Evolutionary conservation across 306 rosid genomes (phyloP).

Genomic region (Mimosa bimucronata): DNA sequence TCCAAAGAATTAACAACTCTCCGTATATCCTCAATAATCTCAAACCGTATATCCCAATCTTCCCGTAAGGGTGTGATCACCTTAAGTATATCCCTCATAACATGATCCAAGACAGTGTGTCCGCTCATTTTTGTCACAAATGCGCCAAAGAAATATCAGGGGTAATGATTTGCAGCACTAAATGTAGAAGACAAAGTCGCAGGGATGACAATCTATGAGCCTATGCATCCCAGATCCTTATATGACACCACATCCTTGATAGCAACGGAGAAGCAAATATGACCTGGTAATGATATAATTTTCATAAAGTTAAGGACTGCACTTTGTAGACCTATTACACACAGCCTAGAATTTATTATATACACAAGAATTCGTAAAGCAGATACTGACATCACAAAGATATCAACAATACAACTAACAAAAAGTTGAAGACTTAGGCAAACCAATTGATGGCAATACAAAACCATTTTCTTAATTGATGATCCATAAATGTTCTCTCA

Average conservation of each 20-base stretch:
- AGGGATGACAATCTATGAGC: slow-evolving; percentile 33
- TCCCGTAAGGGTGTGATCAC: slow-evolving; percentile 53
- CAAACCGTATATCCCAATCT: slow-evolving; percentile 61
- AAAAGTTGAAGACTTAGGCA: background rate
- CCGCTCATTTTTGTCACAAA: slow-evolving; percentile 49
- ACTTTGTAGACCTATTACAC: slow-evolving; percentile 29
- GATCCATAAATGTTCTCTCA: slow-evolving; percentile 28
- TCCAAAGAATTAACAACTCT: slow-evolving; percentile 54
- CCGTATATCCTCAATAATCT: slow-evolving; percentile 53
- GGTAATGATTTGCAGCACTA: slow-evolving; percentile 34
- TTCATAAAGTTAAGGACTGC: slow-evolving; percentile 40
- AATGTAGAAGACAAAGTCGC: slow-evolving; percentile 29
- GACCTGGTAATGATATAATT: slow-evolving; percentile 32
- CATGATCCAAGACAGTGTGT: slow-evolving; percentile 47
- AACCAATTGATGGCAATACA: slow-evolving; percentile 22
- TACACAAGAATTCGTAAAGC: slow-evolving; percentile 17
- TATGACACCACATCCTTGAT: slow-evolving; percentile 24
- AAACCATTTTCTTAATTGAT: slow-evolving; percentile 25
- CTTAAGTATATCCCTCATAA: slow-evolving; percentile 53
- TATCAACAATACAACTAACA: background rate
- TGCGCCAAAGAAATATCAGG: slow-evolving; percentile 24
- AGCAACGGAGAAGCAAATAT: slow-evolving; percentile 27
- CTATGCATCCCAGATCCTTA: slow-evolving; percentile 23
- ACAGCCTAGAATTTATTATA: slow-evolving; percentile 21
- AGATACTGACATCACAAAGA: slow-evolving; percentile 18